Base-by-base conservation (phyloP, 1,284 basidiomycete genomes). In the Ustilago crameri region DNA sequence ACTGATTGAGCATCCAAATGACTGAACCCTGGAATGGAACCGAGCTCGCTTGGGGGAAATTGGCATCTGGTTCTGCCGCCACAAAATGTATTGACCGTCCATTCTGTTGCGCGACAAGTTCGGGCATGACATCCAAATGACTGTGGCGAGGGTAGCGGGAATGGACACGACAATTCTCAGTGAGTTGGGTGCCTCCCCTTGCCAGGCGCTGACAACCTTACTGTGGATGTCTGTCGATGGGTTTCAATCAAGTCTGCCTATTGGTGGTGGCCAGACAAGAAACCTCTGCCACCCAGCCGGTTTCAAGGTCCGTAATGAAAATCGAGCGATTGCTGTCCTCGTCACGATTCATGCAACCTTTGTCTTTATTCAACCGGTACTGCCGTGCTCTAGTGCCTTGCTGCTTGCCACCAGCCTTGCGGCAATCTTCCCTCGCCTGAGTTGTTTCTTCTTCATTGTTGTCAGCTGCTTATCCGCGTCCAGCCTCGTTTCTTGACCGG, bases 261-360 rank as follows among this genome's bases (percentile, higher is more conserved):
- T 18, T 26, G 4, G 5, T 12, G 20, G 17, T 5, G 20, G 15
- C 12, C 12, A 3, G 22, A 42, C 22, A 40, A 22, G 26, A 47
- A 22, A 30, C 53, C 47, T 14, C 50, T 48, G 48, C 48, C 43
- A 37, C 45, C 46, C n/a, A 50, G 37, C 53, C 51, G 45, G 51
- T 54, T 50, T 53, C 51, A 61, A 44, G 40, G 58, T 53, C 51
- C 45, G 53, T 22, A 30, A 41, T 35, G 42, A 62, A 62, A 50
- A 27, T 49, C 24, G 5, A 20, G 22, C 34, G 7, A 48, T 32
- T 26, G 18, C 23, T 30, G 37, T 44, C 41, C 35, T 56, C 53
- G 48, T 64, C 54, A 57, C 41, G 50, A 50, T 53, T 64, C 61
- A 64, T 57, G 61, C 61, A 52, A 54, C 41, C 30, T 18, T 26